Evolutionary conservation across 371 early-diverging fungal species (phyloP).

Genomic region (Syncephalis plumigaleata): DNA sequence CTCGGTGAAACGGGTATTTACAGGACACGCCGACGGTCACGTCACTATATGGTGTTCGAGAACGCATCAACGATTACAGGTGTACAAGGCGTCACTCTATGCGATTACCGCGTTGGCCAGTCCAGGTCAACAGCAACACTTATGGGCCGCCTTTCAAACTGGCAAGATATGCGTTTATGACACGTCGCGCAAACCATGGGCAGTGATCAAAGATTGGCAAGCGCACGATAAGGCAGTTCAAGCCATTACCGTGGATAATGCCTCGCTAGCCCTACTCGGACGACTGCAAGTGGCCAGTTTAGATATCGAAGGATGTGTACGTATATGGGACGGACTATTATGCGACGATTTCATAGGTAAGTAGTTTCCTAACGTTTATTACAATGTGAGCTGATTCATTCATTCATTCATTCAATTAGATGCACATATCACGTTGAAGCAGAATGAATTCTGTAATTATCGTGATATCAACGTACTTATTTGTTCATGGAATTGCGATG

Average conservation of each 20-base stretch:
- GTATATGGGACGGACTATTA: constrained; percentile 58
- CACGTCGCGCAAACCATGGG: constrained; percentile 26
- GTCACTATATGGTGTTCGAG: constrained; percentile 50
- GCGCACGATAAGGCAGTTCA: constrained; percentile 38
- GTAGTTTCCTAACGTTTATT: constrained; percentile 1
- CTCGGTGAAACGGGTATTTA: constrained; percentile 29
- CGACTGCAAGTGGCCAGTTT: constrained; percentile 34
- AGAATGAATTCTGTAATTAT: constrained; percentile 35
- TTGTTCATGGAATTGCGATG: constrained; percentile 72
- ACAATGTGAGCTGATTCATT: background rate
- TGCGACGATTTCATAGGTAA: constrained; percentile 42
- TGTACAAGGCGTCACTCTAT: constrained; percentile 40
- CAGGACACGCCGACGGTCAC: constrained; percentile 69
- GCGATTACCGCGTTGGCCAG: constrained; percentile 40
- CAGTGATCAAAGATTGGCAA: constrained; percentile 48
- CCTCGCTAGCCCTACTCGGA: constrained; percentile 12
- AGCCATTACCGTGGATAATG: constrained; percentile 15
- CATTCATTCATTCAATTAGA: background rate
- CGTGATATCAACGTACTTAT: constrained; percentile 38
- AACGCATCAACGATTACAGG: constrained; percentile 19
- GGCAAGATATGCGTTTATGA: constrained; percentile 68
- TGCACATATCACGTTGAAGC: constrained; percentile 17
- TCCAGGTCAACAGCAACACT: constrained; percentile 29
- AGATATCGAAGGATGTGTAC: constrained; percentile 38
- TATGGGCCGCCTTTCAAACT: constrained; percentile 68